Evolutionary conservation across 2,329 filamentous ascomycete genomes (phyloP).

Genomic region (Fusarium longipes): DNA sequence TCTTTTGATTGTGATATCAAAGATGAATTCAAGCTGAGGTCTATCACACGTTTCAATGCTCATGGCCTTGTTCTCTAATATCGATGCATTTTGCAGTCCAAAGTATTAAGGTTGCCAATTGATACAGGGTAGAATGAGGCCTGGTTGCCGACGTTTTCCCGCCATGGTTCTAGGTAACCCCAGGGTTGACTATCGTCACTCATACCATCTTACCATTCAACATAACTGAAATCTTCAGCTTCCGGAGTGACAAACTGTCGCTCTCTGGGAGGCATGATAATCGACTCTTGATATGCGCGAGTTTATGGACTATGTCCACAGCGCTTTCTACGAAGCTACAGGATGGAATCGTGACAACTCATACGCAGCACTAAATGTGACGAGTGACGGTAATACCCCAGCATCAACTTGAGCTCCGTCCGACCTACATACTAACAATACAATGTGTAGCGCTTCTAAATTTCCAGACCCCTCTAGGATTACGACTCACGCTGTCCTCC

Average conservation of each 20-base stretch:
- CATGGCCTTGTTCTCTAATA: background rate
- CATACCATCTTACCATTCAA: background rate
- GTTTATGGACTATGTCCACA: slow-evolving; percentile 97
- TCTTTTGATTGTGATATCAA: no score
- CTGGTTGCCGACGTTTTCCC: slow-evolving; percentile 29
- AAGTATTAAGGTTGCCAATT: no score
- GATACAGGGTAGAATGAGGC: slow-evolving; percentile 21
- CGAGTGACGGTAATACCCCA: slow-evolving; percentile 73
- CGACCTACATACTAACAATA: slow-evolving; percentile 34
- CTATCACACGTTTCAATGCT: background rate
- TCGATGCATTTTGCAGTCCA: background rate
- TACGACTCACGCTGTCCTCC: slow-evolving; percentile 89
- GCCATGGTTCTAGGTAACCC: background rate
- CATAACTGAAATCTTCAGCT: slow-evolving; percentile 8
- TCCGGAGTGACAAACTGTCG: slow-evolving; percentile 29
- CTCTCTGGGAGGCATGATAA: slow-evolving; percentile 46
- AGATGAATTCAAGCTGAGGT: no score
- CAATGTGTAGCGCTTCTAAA: slow-evolving; percentile 77
- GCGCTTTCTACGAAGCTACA: slow-evolving; percentile 87
- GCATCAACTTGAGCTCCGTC: background rate
- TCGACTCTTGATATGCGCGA: slow-evolving; percentile 75
- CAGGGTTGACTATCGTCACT: slow-evolving; percentile 6
- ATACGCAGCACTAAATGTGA: slow-evolving; percentile 86
- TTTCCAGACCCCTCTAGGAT: slow-evolving; percentile 85
- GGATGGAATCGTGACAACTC: slow-evolving; percentile 93